Percentiles rank a stretch among this genome's conserved stretches.
These are phyloP conservation scores for Juncus inflexus DNA, from an alignment of 176 grass and related monocot genomes.

Conservation along the genomic window DNA sequence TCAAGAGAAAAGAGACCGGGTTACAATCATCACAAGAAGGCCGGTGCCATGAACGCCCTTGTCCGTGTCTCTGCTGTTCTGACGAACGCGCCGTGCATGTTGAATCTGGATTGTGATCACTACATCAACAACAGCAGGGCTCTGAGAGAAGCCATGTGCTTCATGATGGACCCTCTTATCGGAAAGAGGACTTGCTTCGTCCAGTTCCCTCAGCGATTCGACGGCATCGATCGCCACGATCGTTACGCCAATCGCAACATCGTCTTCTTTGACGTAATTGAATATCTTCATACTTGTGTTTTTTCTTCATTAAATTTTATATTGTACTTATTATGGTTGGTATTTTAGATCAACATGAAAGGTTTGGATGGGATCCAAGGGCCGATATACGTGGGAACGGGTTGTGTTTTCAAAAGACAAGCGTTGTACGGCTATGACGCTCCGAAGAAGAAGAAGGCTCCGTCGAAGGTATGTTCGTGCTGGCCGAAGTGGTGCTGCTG, in stretches of 20 bases:
- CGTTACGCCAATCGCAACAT: conserved; percentile 86
- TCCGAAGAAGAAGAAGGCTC: conserved; percentile 80
- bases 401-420: conserved; percentile 79
- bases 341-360: conserved; percentile 92
- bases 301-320: background rate
- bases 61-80: conserved; percentile 81
- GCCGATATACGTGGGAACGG: conserved; percentile 92
- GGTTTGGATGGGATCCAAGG: conserved; percentile 97
- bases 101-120: conserved; percentile 97
- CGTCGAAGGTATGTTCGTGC: conserved; percentile 78
- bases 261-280: conserved; percentile 94
- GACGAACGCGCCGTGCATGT: conserved; percentile 72
- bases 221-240: conserved; percentile 87
- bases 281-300: conserved; percentile 5
- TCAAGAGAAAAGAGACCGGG: conserved; percentile 96
- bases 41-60: conserved; percentile 93
- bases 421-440: conserved; percentile 81
- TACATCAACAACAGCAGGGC: conserved; percentile 94
- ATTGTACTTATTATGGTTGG: background rate
- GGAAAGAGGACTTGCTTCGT: conserved; percentile 89
- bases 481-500: conserved; percentile 85
- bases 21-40: conserved; percentile 91
- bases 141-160: conserved; percentile 85
- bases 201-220: conserved; percentile 90
- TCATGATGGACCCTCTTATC: conserved; percentile 95